Evolutionary conservation across 306 rosid species (phyloP).

Genomic region (Amphicarpaea edgeworthii): DNA sequence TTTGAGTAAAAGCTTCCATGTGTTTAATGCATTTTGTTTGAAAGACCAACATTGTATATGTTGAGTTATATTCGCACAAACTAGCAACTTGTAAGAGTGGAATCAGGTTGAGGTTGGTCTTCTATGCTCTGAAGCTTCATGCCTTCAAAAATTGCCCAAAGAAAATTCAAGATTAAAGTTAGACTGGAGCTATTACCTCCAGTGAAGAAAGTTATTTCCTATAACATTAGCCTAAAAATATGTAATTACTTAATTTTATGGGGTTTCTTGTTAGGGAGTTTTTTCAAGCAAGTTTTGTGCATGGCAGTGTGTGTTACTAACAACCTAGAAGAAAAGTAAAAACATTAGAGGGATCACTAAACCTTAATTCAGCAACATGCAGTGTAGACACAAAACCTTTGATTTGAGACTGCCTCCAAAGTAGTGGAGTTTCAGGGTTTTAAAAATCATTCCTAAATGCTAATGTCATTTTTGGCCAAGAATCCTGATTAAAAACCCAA

Average conservation of each 20-base stretch:
- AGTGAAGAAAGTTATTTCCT: not conserved
- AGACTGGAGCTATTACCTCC: not conserved
- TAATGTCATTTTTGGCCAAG: no score
- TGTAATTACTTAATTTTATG: not conserved
- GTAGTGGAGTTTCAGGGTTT: not conserved
- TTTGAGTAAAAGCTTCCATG: constrained; percentile 53
- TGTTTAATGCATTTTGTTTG: constrained; percentile 49
- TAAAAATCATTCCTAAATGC: no score
- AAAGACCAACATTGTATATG: constrained; percentile 59
- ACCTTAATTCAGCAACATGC: not conserved
- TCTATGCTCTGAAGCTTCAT: constrained; percentile 26
- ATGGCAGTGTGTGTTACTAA: not conserved
- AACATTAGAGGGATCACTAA: not conserved
- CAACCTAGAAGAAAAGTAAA: not conserved
- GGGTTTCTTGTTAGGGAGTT: not conserved
- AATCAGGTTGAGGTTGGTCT: constrained; percentile 37
- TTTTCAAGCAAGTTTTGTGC: constrained; percentile 6
- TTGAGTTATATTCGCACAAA: constrained; percentile 38
- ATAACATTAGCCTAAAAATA: not conserved
- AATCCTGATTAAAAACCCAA: no score
- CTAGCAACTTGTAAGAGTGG: constrained; percentile 21
- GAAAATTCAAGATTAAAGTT: constrained; percentile 13
- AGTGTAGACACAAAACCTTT: constrained; percentile 34
- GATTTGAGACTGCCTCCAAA: not conserved
- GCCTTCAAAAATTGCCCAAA: constrained; percentile 33